Evolutionary conservation across 2,329 filamentous ascomycete species (phyloP), one percentile per base, ranked within the genome.

Genomic region (Aspergillus sp.): DNA sequence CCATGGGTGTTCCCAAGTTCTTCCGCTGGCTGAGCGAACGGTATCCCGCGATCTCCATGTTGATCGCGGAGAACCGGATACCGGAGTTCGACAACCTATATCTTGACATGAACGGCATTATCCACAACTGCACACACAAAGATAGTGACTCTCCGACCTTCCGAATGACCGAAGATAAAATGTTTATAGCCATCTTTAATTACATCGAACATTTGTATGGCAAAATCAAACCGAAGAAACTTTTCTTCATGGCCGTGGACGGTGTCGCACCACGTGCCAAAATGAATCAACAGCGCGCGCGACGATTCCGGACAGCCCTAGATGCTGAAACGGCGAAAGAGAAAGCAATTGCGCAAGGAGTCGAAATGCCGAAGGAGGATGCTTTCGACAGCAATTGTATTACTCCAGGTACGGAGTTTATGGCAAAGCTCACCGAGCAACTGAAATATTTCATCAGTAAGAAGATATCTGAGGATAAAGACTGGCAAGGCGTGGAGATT

Each of bases 111-210:
- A 99, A 99, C 77, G 95, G 95, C 66, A 99, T 99, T 75, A 99
- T 99, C 70, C 93, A 99, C 78, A 99, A 99, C 76, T 99, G 95
- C 76, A 99, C 95, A 56, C 95, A 99, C 79, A 96, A 95, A 71
- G 93, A 99, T 77, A 89, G 91, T 23, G 93, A 96, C 71, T 93
- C 93, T 72, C 87, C 92, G 4, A 91, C 91, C 1, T 96, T 96
- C 70, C 91, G 95, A 55, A 88, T 98, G 77, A 93, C 89, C 57
- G 96, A 99, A 75, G 93, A 99, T 75, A 91, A 97, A 76, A 99
- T 99, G 95, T 99, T 99, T 73, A 97, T 99, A 66, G 90, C 92
- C 58, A 99, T 99, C 70, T 99, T 99, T 85, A 98, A 98, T 78
- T 99, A 99, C 75, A 99, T 99, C 65, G 95, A 99, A 77, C 95